Percentiles rank a stretch among this genome's conserved stretches.
phyloP scores from a whole-genome alignment of 2,329 filamentous ascomycete species.

The Talaromyces verruculosus region DNA sequence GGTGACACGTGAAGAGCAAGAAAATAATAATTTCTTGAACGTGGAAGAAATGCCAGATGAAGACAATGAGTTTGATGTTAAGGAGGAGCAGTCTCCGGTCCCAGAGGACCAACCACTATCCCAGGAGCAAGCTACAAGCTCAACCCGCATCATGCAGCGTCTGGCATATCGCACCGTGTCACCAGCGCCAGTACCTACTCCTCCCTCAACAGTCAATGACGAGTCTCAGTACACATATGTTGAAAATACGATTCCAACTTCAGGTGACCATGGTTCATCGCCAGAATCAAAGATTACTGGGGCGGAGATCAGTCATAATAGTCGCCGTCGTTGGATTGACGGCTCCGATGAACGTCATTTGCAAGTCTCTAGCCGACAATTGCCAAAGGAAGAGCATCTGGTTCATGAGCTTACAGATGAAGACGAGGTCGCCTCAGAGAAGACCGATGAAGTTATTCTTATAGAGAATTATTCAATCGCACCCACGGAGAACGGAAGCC shows the following conservation, averaged over 20 bases:
- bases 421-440: neutral
- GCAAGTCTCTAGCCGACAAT: neutral
- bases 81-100: neutral
- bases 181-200: conserved; percentile 14
- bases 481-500: neutral
- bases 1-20: neutral
- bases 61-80: neutral
- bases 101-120: neutral
- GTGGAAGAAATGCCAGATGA: neutral
- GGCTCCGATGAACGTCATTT: conserved; percentile 9
- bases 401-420: neutral
- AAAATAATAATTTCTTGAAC: neutral
- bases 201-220: conserved; percentile 17
- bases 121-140: neutral
- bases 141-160: conserved; percentile 1
- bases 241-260: neutral
- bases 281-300: neutral
- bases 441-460: conserved; percentile 19
- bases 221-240: neutral
- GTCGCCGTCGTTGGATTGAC: conserved; percentile 17
- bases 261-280: neutral
- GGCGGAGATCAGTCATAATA: neutral
- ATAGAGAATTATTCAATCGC: conserved; percentile 2
- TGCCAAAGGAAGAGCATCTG: neutral
- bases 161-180: conserved; percentile 15